Evolutionary conservation across 306 rosid genomes (phyloP).

Genomic region (Cucurbita ficifolia): DNA sequence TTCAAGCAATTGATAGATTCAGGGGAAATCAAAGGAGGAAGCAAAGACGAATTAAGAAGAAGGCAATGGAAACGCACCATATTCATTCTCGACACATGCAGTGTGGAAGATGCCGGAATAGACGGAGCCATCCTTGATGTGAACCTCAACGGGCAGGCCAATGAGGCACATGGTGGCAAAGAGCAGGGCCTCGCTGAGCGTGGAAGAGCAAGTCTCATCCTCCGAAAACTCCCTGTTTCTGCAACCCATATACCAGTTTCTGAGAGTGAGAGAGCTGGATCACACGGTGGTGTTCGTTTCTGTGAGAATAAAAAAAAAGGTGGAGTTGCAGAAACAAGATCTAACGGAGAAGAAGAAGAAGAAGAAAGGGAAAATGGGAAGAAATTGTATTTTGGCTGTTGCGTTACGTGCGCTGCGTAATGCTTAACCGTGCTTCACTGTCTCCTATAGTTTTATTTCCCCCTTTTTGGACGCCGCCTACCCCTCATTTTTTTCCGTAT

Average conservation of each 20-base stretch:
- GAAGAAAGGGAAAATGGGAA: neutral
- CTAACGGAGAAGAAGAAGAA: neutral
- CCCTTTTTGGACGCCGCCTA: neutral
- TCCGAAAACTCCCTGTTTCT: conserved; percentile 27
- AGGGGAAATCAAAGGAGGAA: neutral
- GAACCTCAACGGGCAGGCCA: conserved; percentile 71
- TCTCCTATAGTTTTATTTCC: neutral
- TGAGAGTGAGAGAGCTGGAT: neutral
- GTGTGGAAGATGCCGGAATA: conserved; percentile 85
- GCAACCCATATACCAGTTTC: conserved; percentile 37
- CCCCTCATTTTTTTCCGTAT: neutral
- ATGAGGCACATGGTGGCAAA: conserved; percentile 60
- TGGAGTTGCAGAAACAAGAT: neutral
- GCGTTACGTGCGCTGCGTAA: conserved; percentile 7
- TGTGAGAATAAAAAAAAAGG: neutral
- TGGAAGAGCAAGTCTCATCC: conserved; percentile 17
- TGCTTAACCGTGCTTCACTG: neutral
- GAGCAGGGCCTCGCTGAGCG: conserved; percentile 48
- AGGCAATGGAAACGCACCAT: conserved; percentile 25
- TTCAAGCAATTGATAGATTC: neutral
- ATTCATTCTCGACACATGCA: conserved; percentile 36
- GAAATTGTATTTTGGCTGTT: neutral
- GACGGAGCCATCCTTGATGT: conserved; percentile 64
- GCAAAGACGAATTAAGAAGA: neutral
- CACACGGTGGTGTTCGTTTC: neutral